phyloP scores from a whole-genome alignment of 2,329 filamentous ascomycete species.

The Aspergillus luchuensis region DNA sequence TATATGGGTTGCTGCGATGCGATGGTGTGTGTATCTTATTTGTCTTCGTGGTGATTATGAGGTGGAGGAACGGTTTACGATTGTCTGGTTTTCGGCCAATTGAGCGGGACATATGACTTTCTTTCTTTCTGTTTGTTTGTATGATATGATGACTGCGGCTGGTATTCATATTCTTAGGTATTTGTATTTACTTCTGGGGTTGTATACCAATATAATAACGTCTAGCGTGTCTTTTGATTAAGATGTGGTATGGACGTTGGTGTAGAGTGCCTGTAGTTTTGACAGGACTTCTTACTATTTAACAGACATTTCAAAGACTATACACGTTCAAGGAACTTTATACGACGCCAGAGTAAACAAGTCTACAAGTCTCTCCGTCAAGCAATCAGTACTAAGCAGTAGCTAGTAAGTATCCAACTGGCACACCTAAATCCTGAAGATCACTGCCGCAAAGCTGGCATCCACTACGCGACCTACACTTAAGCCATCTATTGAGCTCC shows the following conservation, averaged over 20 bases:
- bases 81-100: neutral
- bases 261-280: too few species aligned
- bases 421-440: too few species aligned
- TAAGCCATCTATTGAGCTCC: too few species aligned
- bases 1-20: neutral
- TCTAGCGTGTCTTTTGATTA: neutral
- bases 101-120: neutral
- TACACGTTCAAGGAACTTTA: neutral
- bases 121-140: neutral
- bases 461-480: too few species aligned
- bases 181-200: neutral
- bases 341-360: too few species aligned
- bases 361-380: too few species aligned
- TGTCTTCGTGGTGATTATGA: neutral
- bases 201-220: neutral
- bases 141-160: constrained; percentile 1
- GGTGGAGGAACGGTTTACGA: neutral
- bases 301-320: too few species aligned
- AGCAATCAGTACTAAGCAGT: too few species aligned
- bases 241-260: neutral
- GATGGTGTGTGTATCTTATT: neutral
- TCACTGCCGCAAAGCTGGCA: too few species aligned
- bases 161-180: neutral
- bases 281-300: too few species aligned
- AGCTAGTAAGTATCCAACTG: too few species aligned